Evolutionary conservation across 1,139 yeast species (phyloP), one percentile per base, ranked within the genome.

Genomic region (Insectozyma bohioensis): DNA sequence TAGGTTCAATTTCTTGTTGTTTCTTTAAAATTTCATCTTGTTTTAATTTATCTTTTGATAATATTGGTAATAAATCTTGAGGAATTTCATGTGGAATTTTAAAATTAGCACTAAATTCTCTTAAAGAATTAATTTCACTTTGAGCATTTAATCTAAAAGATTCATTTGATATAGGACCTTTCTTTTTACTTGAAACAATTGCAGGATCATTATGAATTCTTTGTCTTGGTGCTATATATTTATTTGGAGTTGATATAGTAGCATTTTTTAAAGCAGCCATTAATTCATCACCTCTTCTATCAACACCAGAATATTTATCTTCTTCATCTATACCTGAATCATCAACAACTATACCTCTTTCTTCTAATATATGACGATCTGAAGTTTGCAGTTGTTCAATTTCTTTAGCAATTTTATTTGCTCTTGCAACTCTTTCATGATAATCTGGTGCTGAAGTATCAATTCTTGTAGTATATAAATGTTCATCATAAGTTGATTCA

Each of bases 321-420:
- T 94, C 99, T 61, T 92, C 98, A 56, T 92, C 97, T 47, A 85
- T 47, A 3, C 95, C 96, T 41, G 85, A 75, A 53, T 86, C 95
- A 52, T 86, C 95, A 24, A 84, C 75, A 13, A 56, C 56, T 10
- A 78, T 40, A 13, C 96, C 96, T 55, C 98, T 78, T 58, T 92
- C 98, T 55, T 92, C 98, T 41, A 95, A 87, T 22, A 90, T 46
- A 57, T 92, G 97, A 23, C 78, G 66, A 53, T 86, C 88, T 22
- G 81, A 81, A 14, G 82, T 72, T 6, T 75, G 67, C 44, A 78
- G 83, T 26, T 69, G 61, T 54, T 85, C 94, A 47, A 92, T 92
- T 52, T 92, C 97, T 29, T 67, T 70, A 1, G 97, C 97, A 40
- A 94, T 58, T 45, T 67, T 66, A 30, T 82, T 90, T 4, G 98